Evolutionary conservation across 1,284 basidiomycete species (phyloP).

Genomic region (Coniferiporia sulphurascens): DNA sequence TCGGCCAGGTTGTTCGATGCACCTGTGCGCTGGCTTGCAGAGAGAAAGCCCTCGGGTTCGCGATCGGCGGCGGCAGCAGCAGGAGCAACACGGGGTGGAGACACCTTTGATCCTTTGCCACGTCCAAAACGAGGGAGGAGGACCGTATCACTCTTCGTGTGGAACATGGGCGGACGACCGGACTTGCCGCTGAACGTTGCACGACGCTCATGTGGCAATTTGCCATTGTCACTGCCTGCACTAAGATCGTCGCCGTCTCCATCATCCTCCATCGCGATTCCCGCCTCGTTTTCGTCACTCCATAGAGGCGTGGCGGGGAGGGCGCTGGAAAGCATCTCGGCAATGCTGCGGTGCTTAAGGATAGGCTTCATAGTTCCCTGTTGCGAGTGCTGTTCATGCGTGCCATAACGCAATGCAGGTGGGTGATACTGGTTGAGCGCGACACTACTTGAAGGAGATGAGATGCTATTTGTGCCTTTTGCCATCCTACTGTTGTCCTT

Average conservation of each 20-base stretch:
- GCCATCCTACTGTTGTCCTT: constrained; percentile 32
- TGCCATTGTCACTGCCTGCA: constrained; percentile 30
- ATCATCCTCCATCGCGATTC: constrained; percentile 27
- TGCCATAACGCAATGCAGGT: neutral
- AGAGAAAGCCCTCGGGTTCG: constrained; percentile 3
- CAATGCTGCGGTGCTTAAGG: constrained; percentile 91
- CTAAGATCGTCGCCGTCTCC: constrained; percentile 29
- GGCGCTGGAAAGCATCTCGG: constrained; percentile 75
- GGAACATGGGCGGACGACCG: constrained; percentile 54
- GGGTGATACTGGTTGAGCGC: constrained; percentile 6
- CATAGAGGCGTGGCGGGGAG: constrained; percentile 53
- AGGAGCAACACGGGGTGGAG: constrained; percentile 12
- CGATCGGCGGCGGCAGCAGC: constrained; percentile 1
- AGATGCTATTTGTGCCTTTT: constrained; percentile 27
- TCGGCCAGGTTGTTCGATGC: constrained; percentile 15
- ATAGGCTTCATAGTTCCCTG: constrained; percentile 74
- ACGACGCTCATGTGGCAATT: constrained; percentile 22
- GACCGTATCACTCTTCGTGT: constrained; percentile 83
- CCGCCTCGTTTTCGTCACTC: constrained; percentile 29
- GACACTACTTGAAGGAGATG: constrained; percentile 14
- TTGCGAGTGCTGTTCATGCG: neutral
- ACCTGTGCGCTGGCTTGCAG: constrained; percentile 12
- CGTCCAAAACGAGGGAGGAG: constrained; percentile 34
- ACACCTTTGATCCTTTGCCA: constrained; percentile 1
- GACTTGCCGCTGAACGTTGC: neutral